These are phyloP conservation scores for Cystobasidiopsis lactophilus DNA, from an alignment of 768 basidiomycete genomes.

Conservation along the genomic window DNA sequence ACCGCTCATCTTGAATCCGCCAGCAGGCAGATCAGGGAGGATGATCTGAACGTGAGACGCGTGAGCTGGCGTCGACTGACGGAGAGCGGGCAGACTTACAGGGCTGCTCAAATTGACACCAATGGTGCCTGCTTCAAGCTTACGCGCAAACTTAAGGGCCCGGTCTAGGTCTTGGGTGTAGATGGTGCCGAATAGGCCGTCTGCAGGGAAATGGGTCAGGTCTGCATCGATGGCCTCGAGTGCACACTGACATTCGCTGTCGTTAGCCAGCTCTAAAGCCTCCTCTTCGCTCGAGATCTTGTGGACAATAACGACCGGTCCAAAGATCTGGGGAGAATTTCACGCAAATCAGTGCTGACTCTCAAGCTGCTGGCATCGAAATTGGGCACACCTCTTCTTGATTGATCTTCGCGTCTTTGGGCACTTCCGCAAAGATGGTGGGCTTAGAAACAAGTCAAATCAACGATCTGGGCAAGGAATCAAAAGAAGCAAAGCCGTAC, in stretches of 20 bases:
- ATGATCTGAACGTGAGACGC: neutral
- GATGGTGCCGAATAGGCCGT: conserved; percentile 1
- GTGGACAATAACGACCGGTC: conserved; percentile 41
- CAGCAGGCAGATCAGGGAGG: neutral
- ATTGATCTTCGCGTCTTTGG: conserved; percentile 49
- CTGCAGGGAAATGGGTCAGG: neutral
- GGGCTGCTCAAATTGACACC: neutral
- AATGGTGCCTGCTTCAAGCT: conserved; percentile 6
- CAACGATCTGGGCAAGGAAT: conserved; percentile 30
- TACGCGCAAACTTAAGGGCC: conserved; percentile 4
- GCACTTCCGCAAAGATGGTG: conserved; percentile 53
- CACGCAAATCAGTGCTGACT: neutral
- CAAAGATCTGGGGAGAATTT: neutral
- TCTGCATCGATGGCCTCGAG: neutral
- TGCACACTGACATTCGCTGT: conserved; percentile 30
- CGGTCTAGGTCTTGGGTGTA: conserved; percentile 4
- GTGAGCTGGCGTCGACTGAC: neutral
- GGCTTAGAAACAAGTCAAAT: conserved; percentile 45
- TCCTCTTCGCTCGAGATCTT: conserved; percentile 38
- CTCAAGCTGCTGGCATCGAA: neutral
- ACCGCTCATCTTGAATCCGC: conserved; percentile 4
- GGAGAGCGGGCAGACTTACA: neutral
- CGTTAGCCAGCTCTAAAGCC: conserved; percentile 39
- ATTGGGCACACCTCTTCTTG: conserved; percentile 20
- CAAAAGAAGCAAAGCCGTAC: no score